Percentiles rank a stretch among this genome's conserved stretches.
Evolutionary conservation across 345 rosid genomes (phyloP).

Genomic region (Eucalyptus shirleyi): DNA sequence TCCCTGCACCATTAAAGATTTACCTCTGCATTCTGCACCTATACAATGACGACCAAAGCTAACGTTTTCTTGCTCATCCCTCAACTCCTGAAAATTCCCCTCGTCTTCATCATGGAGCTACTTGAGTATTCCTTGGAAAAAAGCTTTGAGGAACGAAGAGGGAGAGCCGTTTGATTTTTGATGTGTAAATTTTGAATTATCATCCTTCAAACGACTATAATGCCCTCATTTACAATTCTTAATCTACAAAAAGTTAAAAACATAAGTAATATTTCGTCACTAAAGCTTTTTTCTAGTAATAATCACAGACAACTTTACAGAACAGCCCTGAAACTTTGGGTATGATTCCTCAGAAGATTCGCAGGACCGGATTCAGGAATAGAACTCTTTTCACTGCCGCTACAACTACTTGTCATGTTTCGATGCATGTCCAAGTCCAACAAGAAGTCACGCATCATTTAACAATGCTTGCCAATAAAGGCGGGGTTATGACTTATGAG

Average conservation of each 20-base stretch:
- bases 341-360: background rate
- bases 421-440: background rate
- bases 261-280: too few species aligned
- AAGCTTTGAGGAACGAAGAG: too few species aligned
- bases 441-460: background rate
- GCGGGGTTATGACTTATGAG: background rate
- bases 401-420: background rate
- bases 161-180: too few species aligned
- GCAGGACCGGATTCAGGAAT: background rate
- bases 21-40: slow-evolving; percentile 55
- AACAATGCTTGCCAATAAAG: background rate
- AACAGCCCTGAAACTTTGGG: background rate
- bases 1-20: slow-evolving; percentile 59
- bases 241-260: too few species aligned
- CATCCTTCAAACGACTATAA: too few species aligned
- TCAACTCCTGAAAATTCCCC: background rate
- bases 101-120: slow-evolving; percentile 45
- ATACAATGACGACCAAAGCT: slow-evolving; percentile 36
- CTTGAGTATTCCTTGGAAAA: too few species aligned
- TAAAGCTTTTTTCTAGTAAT: too few species aligned
- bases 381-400: background rate
- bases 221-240: accelerated
- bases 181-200: too few species aligned
- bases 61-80: slow-evolving; percentile 8
- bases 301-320: too few species aligned